Conservation (phyloP, 805 yeast genomes). For the Ogataea salicorniae region DNA sequence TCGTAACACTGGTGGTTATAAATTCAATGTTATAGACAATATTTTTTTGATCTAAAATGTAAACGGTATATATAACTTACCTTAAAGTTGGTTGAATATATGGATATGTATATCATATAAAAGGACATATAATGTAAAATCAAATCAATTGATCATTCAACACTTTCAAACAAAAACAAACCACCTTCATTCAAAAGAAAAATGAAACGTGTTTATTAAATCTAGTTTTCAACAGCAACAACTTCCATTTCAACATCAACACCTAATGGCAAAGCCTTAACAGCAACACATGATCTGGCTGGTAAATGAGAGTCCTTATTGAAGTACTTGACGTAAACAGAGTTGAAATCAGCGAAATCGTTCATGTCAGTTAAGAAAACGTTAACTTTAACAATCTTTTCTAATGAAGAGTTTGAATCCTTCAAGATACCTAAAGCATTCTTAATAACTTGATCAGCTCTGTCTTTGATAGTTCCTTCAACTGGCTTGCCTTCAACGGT, state of each 20-base stretch:
- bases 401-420: conserved; percentile 79
- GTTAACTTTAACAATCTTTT: conserved; percentile 82
- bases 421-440: conserved; percentile 69
- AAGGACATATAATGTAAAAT: too few relatives aligned
- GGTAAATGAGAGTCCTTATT: conserved; percentile 61
- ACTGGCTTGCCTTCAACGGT: conserved; percentile 78
- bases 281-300: conserved; percentile 98
- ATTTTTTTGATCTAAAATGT: too few relatives aligned
- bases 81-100: too few relatives aligned
- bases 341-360: conserved; percentile 80
- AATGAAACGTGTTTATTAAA: background rate
- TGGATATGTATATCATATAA: too few relatives aligned
- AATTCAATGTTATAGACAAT: too few relatives aligned
- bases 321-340: conserved; percentile 77
- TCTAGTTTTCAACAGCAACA: conserved; percentile 66
- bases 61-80: too few relatives aligned
- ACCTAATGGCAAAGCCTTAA: conserved; percentile 82
- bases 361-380: conserved; percentile 88
- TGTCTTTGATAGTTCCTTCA: conserved; percentile 69
- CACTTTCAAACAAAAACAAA: too few relatives aligned
- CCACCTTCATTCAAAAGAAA: too few relatives aligned
- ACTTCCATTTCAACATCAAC: conserved; percentile 88
- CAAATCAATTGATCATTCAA: too few relatives aligned
- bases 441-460: conserved; percentile 68
- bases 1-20: too few relatives aligned